phyloP scores from a whole-genome alignment of 1,284 basidiomycete species.

The Cyathus olla region DNA sequence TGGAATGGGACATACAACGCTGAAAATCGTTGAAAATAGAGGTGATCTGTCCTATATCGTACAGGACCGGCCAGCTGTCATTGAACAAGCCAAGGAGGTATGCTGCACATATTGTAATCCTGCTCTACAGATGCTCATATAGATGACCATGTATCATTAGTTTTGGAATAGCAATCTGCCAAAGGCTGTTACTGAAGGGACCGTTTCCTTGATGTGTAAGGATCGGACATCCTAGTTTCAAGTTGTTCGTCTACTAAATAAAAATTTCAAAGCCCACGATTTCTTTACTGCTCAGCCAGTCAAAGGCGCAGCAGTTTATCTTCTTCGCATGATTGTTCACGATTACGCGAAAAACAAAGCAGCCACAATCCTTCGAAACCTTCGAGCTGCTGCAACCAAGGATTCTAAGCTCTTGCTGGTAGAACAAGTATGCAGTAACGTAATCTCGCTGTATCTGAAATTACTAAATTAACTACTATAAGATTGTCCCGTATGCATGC shows the following conservation, averaged over 20 bases:
- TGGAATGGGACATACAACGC: slow-evolving; percentile 24
- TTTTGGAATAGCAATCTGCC: neutral
- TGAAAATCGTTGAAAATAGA: slow-evolving; percentile 16
- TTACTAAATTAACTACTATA: neutral
- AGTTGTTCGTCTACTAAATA: no score
- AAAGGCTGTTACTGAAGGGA: slow-evolving; percentile 5
- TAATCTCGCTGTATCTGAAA: neutral
- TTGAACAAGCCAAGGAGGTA: slow-evolving; percentile 27
- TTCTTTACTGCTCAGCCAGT: slow-evolving; percentile 47
- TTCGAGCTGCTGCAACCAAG: slow-evolving; percentile 31
- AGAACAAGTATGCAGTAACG: slow-evolving; percentile 16
- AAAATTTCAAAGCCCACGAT: slow-evolving; percentile 34
- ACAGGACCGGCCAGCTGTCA: slow-evolving; percentile 25
- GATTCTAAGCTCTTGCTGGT: slow-evolving; percentile 40
- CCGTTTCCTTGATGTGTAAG: slow-evolving; percentile 34
- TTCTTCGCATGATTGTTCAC: slow-evolving; percentile 45
- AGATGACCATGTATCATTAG: neutral
- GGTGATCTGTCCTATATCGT: slow-evolving; percentile 19
- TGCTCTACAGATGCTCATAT: slow-evolving; percentile 14
- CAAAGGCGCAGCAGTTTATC: slow-evolving; percentile 37
- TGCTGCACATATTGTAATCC: slow-evolving; percentile 15
- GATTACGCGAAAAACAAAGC: slow-evolving; percentile 44
- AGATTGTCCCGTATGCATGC: neutral
- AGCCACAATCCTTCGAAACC: slow-evolving; percentile 30
- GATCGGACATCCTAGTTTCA: no score